Conservation (phyloP, 1,284 basidiomycete species). For the Ustanciosporium gigantosporum region DNA sequence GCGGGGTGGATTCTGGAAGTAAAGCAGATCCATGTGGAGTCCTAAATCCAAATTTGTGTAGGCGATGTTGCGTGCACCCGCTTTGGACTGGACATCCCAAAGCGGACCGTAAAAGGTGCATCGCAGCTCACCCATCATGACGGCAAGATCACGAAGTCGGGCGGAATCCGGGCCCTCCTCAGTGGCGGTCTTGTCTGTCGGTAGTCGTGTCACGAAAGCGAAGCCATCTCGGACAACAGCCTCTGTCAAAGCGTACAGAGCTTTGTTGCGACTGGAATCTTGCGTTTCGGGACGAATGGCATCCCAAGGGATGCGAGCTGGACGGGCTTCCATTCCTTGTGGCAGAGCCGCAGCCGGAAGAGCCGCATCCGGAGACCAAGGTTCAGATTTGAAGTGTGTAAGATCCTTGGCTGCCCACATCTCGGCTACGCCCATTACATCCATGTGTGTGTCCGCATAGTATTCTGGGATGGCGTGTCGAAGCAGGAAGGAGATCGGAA, state of each 20-base stretch:
- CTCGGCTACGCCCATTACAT: slow-evolving; percentile 40
- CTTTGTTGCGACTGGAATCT: slow-evolving; percentile 29
- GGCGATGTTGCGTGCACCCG: slow-evolving; percentile 80
- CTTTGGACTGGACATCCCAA: slow-evolving; percentile 84
- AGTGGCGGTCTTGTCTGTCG: slow-evolving; percentile 63
- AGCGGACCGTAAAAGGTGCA: slow-evolving; percentile 85
- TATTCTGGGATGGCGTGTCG: slow-evolving; percentile 64
- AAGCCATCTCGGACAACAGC: slow-evolving; percentile 65
- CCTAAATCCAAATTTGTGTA: slow-evolving; percentile 90
- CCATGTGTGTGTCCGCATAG: slow-evolving; percentile 49
- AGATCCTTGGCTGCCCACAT: slow-evolving; percentile 52
- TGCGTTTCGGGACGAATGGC: slow-evolving; percentile 15
- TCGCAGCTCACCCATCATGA: slow-evolving; percentile 72
- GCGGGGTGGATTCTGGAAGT: slow-evolving; percentile 70
- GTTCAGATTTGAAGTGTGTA: slow-evolving; percentile 35
- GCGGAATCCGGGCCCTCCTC: slow-evolving; percentile 19
- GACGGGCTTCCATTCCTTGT: slow-evolving; percentile 63
- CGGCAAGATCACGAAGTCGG: slow-evolving; percentile 36
- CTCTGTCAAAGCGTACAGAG: slow-evolving; percentile 42
- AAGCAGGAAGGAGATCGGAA: slow-evolving; percentile 62
- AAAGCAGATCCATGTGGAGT: slow-evolving; percentile 78
- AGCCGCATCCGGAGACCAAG: slow-evolving; percentile 17
- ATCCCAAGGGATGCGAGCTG: slow-evolving; percentile 64
- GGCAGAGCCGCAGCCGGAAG: not conserved
- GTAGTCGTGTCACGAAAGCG: slow-evolving; percentile 67